These are phyloP conservation scores for Colletotrichum orchidophilum DNA, from an alignment of 2,329 filamentous ascomycete genomes.

Conservation along the genomic window DNA sequence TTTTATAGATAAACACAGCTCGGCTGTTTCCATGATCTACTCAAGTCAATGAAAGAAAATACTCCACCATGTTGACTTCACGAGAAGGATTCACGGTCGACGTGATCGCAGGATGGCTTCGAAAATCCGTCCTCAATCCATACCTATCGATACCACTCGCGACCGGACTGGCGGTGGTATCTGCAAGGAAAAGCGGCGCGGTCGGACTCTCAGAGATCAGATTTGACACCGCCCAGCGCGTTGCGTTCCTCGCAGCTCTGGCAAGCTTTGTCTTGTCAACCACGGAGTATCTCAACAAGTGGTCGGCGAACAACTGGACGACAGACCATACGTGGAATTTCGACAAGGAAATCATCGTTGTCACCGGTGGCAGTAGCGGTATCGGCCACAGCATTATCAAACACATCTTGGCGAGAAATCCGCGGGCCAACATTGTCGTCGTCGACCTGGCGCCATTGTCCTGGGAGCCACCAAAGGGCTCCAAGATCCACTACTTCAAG, in stretches of 20 bases:
- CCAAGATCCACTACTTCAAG: constrained; percentile 42
- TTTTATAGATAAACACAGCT: background rate
- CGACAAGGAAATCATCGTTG: constrained; percentile 52
- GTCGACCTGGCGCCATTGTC: constrained; percentile 45
- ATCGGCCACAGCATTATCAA: constrained; percentile 50
- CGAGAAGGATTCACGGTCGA: constrained; percentile 41
- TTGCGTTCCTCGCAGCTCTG: constrained; percentile 26
- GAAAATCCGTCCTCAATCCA: constrained; percentile 37
- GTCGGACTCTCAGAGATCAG: background rate
- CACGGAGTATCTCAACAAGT: constrained; percentile 38
- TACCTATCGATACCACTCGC: constrained; percentile 34
- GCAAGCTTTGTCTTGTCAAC: constrained; percentile 34
- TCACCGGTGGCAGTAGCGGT: constrained; percentile 55
- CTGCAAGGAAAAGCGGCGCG: background rate
- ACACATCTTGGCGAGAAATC: constrained; percentile 40
- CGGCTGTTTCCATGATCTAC: no score
- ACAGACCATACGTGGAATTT: constrained; percentile 44
- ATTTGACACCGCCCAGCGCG: background rate
- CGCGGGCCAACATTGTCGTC: constrained; percentile 42
- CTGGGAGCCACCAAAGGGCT: constrained; percentile 39
- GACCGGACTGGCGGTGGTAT: constrained; percentile 19
- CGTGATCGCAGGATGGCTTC: constrained; percentile 31
- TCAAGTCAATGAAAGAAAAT: no score
- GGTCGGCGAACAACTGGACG: constrained; percentile 40
- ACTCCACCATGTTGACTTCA: constrained; percentile 2